phyloP scores from a whole-genome alignment of 305 asterid genomes.

The Lippia alba region DNA sequence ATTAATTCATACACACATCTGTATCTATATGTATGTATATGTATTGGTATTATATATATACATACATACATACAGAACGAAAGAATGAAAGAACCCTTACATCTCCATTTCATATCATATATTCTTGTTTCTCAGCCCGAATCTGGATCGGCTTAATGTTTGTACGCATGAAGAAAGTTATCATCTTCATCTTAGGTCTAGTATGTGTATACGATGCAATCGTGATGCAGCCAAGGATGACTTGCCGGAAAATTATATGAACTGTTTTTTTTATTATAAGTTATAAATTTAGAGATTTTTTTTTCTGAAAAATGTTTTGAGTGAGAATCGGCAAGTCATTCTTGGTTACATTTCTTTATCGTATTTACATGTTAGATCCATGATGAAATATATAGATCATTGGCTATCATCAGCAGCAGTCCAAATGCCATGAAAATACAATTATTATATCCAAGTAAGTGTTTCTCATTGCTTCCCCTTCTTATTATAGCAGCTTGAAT shows the following conservation, averaged over 20 bases:
- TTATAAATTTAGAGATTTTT: not conserved
- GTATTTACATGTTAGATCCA: conserved; percentile 44
- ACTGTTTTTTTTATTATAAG: not conserved
- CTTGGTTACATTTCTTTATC: conserved; percentile 47
- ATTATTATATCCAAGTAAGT: not conserved
- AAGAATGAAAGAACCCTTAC: conserved; percentile 8
- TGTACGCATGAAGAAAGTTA: conserved; percentile 3
- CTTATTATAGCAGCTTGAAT: not conserved
- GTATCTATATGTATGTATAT: not conserved
- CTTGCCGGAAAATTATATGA: conserved; percentile 37
- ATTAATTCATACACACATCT: not conserved
- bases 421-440: not conserved
- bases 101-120: conserved; percentile 6
- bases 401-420: not conserved
- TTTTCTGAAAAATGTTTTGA: not conserved
- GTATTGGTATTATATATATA: not conserved
- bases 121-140: not conserved
- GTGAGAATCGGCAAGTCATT: conserved; percentile 35
- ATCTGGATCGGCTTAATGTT: too few species aligned
- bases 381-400: conserved; percentile 17
- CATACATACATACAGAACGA: not conserved
- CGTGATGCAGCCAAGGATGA: conserved; percentile 56
- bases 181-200: conserved; percentile 35
- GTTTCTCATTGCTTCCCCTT: not conserved
- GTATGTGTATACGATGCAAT: conserved; percentile 44